phyloP scores from a whole-genome alignment of 2,329 filamentous ascomycete genomes.

The Ophiocordyceps camponoti-leonardi region DNA sequence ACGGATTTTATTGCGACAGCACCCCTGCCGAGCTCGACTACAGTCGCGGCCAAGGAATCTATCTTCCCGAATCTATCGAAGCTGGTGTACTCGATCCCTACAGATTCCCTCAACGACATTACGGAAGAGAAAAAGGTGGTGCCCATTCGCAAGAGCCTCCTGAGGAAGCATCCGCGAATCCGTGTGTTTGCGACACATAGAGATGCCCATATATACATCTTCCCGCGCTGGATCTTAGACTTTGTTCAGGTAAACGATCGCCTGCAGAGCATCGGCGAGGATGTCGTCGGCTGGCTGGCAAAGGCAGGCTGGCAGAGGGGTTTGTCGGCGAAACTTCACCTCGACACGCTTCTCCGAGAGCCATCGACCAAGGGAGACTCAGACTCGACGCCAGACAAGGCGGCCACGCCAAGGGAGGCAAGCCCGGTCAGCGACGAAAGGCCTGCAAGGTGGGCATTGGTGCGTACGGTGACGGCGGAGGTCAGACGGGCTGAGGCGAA shows the following conservation, averaged over 20 bases:
- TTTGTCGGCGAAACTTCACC: slow-evolving; percentile 58
- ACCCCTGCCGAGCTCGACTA: slow-evolving; percentile 40
- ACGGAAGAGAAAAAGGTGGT: slow-evolving; percentile 58
- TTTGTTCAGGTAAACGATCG: slow-evolving; percentile 65
- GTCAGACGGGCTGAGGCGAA: neutral
- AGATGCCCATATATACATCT: slow-evolving; percentile 88
- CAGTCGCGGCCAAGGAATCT: slow-evolving; percentile 31
- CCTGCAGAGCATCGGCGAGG: slow-evolving; percentile 78
- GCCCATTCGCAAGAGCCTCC: slow-evolving; percentile 57
- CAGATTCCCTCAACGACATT: slow-evolving; percentile 73
- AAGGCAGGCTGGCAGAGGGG: slow-evolving; percentile 84
- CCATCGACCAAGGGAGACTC: slow-evolving; percentile 21
- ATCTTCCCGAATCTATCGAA: slow-evolving; percentile 55
- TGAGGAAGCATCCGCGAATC: slow-evolving; percentile 57
- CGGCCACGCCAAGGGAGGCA: slow-evolving; percentile 9
- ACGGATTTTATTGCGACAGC: slow-evolving; percentile 80
- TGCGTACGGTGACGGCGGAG: neutral
- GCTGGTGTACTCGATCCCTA: slow-evolving; percentile 72
- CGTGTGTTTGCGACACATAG: slow-evolving; percentile 71
- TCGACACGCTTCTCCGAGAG: slow-evolving; percentile 41
- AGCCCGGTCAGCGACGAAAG: slow-evolving; percentile 6
- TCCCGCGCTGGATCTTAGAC: slow-evolving; percentile 80
- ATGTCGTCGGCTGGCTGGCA: slow-evolving; percentile 88
- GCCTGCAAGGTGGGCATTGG: neutral
- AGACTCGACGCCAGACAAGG: slow-evolving; percentile 12